phyloP scores from a whole-genome alignment of 2,329 filamentous ascomycete genomes.

The Sporothrix globosa region DNA sequence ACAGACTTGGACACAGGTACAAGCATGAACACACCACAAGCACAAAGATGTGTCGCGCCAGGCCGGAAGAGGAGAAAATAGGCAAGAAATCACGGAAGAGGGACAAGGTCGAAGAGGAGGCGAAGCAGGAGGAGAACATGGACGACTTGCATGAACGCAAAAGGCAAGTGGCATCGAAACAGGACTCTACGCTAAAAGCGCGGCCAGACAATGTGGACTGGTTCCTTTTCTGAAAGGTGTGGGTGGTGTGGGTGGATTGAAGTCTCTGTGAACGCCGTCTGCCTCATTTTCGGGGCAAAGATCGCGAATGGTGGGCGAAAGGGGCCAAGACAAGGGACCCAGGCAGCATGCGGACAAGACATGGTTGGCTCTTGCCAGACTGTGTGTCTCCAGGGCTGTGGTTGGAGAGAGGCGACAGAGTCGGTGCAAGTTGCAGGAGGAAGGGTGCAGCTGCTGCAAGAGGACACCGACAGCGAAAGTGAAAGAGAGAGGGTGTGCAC shows the following conservation, averaged over 20 bases:
- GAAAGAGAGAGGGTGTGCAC: no score
- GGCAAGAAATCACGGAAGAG: background rate
- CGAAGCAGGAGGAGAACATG: no score
- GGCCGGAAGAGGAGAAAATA: background rate
- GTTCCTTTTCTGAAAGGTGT: constrained; percentile 11
- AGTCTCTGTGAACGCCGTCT: background rate
- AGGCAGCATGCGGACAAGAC: no score
- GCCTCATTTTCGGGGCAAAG: background rate
- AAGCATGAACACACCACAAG: background rate
- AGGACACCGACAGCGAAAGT: no score
- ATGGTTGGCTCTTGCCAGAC: no score
- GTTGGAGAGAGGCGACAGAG: no score
- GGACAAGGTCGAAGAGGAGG: background rate
- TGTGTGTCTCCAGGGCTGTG: background rate
- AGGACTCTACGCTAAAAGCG: background rate
- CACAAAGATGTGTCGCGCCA: constrained; percentile 1
- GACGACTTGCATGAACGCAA: background rate
- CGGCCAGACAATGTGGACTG: constrained; percentile 16
- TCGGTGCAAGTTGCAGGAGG: no score
- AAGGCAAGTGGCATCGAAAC: background rate
- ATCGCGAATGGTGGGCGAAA: background rate
- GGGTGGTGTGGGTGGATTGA: background rate
- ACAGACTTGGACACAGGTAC: background rate
- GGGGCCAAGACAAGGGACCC: no score
- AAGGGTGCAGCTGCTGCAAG: no score